These are phyloP conservation scores for Colletotrichum navitas DNA, from an alignment of 2,329 filamentous ascomycete species.

Conservation along the genomic window DNA sequence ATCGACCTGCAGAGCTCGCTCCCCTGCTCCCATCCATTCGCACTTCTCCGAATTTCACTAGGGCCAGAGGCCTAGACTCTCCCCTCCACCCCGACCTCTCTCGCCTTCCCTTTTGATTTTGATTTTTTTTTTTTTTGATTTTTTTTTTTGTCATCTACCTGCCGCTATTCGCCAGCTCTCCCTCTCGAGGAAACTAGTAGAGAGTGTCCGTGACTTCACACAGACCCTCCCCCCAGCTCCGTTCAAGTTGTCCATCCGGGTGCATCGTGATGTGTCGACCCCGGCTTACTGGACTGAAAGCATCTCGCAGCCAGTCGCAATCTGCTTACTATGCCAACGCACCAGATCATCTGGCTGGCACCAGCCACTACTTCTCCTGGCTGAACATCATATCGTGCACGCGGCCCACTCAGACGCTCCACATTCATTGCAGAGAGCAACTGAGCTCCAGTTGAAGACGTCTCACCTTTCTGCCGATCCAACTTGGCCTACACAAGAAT, in stretches of 20 bases:
- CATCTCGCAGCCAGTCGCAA: neutral
- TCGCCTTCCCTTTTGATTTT: neutral
- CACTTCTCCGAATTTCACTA: slow-evolving; percentile 19
- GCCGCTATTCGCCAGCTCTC: neutral
- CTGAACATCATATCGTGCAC: neutral
- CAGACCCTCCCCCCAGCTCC: neutral
- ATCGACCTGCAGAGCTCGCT: slow-evolving; percentile 19
- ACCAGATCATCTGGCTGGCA: neutral
- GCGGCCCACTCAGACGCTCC: neutral
- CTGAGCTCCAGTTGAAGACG: slow-evolving; percentile 7
- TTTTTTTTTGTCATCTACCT: neutral
- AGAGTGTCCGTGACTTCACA: slow-evolving; percentile 1
- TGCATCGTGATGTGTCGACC: slow-evolving; percentile 6
- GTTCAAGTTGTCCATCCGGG: neutral
- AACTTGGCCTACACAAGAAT: neutral
- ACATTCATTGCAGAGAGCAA: slow-evolving; percentile 12
- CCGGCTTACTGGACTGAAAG: slow-evolving; percentile 4
- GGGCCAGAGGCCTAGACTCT: slow-evolving; percentile 11
- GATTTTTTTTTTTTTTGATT: too few relatives aligned
- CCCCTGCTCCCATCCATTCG: neutral
- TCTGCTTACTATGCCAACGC: neutral
- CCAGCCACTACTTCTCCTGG: neutral
- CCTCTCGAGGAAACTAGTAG: neutral
- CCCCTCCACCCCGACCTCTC: neutral
- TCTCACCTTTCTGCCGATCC: slow-evolving; percentile 13